Conservation (phyloP, 176 grass and related monocot genomes). For the Carex scoparia region DNA sequence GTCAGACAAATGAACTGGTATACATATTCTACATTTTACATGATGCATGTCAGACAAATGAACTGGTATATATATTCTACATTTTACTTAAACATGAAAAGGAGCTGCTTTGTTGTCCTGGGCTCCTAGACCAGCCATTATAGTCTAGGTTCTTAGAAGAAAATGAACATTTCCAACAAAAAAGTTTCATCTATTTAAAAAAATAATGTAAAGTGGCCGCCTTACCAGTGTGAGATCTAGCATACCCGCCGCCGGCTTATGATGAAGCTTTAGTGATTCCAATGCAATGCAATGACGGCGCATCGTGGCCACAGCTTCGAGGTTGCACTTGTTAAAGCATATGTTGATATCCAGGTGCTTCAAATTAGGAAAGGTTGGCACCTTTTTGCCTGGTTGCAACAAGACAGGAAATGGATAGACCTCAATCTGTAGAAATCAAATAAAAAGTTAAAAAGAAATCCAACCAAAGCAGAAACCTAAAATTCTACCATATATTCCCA, state of each 20-base stretch:
- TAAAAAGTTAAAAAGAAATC: background rate
- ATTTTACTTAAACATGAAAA: no score
- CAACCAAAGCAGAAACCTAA: background rate
- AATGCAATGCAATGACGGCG: background rate
- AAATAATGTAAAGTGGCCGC: no score
- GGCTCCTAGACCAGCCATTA: no score
- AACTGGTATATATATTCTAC: no score
- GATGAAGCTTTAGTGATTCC: background rate
- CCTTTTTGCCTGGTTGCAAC: background rate
- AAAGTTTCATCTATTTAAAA: background rate
- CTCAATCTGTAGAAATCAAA: background rate
- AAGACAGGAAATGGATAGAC: background rate
- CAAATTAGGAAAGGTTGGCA: slow-evolving; percentile 5
- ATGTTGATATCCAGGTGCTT: background rate
- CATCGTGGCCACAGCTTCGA: background rate
- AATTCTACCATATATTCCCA: background rate
- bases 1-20: no score
- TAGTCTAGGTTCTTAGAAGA: no score
- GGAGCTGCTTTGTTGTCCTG: no score
- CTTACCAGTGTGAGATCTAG: no score
- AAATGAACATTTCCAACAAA: no score
- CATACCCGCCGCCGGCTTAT: no score
- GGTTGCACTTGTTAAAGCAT: background rate
- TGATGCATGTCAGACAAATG: no score
- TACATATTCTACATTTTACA: no score